A percentile compares a stretch with the other conserved stretches of the same genome.
Conservation (phyloP, 805 yeast genomes). For the Candida coleopterorum region DNA sequence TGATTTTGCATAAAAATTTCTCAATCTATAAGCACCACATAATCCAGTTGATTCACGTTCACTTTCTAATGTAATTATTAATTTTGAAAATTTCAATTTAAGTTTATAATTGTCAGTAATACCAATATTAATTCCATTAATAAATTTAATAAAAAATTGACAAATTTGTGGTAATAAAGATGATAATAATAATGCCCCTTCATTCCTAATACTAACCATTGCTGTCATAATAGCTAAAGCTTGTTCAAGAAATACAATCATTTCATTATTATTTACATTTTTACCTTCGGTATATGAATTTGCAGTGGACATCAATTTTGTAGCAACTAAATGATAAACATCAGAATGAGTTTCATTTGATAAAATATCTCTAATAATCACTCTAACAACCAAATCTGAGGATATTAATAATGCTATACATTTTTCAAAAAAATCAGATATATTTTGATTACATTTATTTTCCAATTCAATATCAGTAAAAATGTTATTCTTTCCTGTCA, state of each 20-base stretch:
- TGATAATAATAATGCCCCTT: slow-evolving; percentile 32
- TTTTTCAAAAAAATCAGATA: slow-evolving; percentile 46
- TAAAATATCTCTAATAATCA: slow-evolving; percentile 66
- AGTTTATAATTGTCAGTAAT: slow-evolving; percentile 31
- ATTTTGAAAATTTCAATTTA: slow-evolving; percentile 40
- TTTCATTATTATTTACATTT: slow-evolving; percentile 21
- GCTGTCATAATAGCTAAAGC: slow-evolving; percentile 41
- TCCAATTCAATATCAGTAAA: slow-evolving; percentile 17
- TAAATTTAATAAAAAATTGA: slow-evolving; percentile 22
- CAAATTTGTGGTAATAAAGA: slow-evolving; percentile 28
- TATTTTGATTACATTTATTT: slow-evolving; percentile 29
- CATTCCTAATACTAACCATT: slow-evolving; percentile 29
- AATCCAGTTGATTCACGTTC: slow-evolving; percentile 30
- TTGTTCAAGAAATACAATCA: slow-evolving; percentile 44
- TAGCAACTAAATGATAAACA: slow-evolving; percentile 45
- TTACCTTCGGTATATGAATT: slow-evolving; percentile 26
- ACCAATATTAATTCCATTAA: slow-evolving; percentile 21
- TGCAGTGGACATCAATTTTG: slow-evolving; percentile 37
- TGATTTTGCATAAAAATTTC: slow-evolving; percentile 45
- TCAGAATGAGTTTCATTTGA: slow-evolving; percentile 61
- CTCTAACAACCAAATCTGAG: slow-evolving; percentile 53
- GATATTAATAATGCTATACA: slow-evolving; percentile 48
- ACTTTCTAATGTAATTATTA: slow-evolving; percentile 30
- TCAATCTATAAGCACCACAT: slow-evolving; percentile 41
- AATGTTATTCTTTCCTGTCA: slow-evolving; percentile 24